Base-by-base conservation (phyloP, 2,329 filamentous ascomycete genomes). In the Fusarium torreyae region DNA sequence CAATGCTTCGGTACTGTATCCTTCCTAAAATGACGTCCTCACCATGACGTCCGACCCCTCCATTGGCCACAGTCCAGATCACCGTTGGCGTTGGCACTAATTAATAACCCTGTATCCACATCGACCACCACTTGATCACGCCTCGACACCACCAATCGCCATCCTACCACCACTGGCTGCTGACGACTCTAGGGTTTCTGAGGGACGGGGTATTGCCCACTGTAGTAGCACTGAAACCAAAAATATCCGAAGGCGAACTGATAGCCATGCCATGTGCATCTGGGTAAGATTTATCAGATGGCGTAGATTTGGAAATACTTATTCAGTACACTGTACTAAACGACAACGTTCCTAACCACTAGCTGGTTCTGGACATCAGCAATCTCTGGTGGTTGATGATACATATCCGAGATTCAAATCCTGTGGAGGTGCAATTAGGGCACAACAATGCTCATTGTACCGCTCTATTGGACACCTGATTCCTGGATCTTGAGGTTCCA, bases 401-500 rank as follows among this genome's bases (percentile, higher is more conserved):
- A 31, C 28, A 43, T 55, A 31, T 6, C 13, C 36, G 31, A 28
- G 52, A 40, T 48, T 39, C 44, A 44, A 60, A 60, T 69, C 43
- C 56, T 71, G 75, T 76, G 75, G 73, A 70, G 68, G 65, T 61
- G 66, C 46, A 62, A 64, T 75, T 77, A 77, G 75, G 75, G 75
- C 75, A 76, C 66, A 72, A 72, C 73, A 74, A 66, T 66, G 66
- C 58, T 52, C 45, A 75, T 69, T 38, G 68, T 74, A 69, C 71
- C 68, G 63, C 57, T 68, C 61, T 67, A 70, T 74, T 73, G 74
- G 74, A 57, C 68, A 66, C 57, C 60, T 66, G 62, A 63, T 66
- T 66, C 60, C 60, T 71, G 58, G 57, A 66, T 57, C 61, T 70
- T 22, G 53, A 62, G 48, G 59, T 56, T 70, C 63, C 57, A 64